Percentiles rank a stretch among this genome's conserved stretches.
phyloP scores from a whole-genome alignment of 176 grass and related monocot species.

The Aegilops bicornis region DNA sequence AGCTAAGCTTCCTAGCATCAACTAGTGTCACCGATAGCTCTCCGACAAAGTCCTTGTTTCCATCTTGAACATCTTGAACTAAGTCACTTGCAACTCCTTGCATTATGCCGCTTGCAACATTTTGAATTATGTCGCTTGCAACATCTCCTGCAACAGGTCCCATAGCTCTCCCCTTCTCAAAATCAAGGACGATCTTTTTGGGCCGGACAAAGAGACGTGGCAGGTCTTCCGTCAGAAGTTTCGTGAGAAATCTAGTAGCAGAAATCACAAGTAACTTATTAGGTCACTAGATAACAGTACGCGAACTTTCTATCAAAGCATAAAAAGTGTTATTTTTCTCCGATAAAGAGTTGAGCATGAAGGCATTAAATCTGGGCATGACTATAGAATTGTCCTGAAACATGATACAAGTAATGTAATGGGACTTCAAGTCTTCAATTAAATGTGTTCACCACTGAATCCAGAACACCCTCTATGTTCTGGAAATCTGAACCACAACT shows the following conservation, averaged over 20 bases:
- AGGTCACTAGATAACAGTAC: too few relatives aligned
- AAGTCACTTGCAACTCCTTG: constrained; percentile 57
- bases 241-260: constrained; percentile 80
- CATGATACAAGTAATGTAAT: neutral
- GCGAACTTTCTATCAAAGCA: too few relatives aligned
- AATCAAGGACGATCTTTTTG: constrained; percentile 98
- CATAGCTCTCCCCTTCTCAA: constrained; percentile 79
- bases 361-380: neutral
- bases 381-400: neutral
- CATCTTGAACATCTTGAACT: constrained; percentile 81
- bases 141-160: constrained; percentile 65
- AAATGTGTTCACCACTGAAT: neutral
- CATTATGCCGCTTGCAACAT: constrained; percentile 58
- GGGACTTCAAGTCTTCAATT: neutral
- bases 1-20: constrained; percentile 93
- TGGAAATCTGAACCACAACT: neutral
- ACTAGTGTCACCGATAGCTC: constrained; percentile 94
- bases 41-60: constrained; percentile 90
- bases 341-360: neutral
- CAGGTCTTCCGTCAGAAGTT: constrained; percentile 93
- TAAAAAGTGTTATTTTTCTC: too few relatives aligned
- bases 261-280: too few relatives aligned
- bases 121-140: constrained; percentile 56
- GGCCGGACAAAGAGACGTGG: constrained; percentile 94
- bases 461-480: neutral